Base-by-base conservation (phyloP, 1,284 basidiomycete species). In the Cystobasidiaceae sp. region DNA sequence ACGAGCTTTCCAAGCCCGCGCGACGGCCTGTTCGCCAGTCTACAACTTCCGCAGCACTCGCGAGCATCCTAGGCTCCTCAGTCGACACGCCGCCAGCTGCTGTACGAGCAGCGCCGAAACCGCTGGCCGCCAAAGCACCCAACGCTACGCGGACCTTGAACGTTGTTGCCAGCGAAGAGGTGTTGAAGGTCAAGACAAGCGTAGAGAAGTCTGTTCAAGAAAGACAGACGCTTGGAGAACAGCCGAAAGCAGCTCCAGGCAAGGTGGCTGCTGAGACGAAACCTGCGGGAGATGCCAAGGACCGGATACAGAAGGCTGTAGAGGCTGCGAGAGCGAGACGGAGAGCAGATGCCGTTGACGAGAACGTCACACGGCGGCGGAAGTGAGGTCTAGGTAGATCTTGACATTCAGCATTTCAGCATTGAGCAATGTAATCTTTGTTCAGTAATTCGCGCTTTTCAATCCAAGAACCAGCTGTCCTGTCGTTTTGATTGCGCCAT, bases 271-370 rank as follows among this genome's bases (percentile, higher is more conserved):
- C n/a, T n/a, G n/a, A n/a, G n/a, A n/a, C n/a, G n/a, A n/a, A n/a
- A 15, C 49, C 49, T 8, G 60, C 60, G n/a, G 15, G 43, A 19
- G 60, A 48, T 44, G 60, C 60, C 3, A 62, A 50, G 30, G 50
- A 54, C n/a, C 39, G 60, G 27, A 50, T 62, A n/a, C 50, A 62
- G 2, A 23, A 50, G 37, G 60, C 60, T 5, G 60, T 62, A 11
- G 39, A 54, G 15, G 60, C 60, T n/a, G 60, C 60, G 23, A 51
- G 41, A 37, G 50, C 50, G 5, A 52, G 50, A 23, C 37, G 41
- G 5, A 37, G 50, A 13, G 21, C 50, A 3, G n/a, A 15, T 21
- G 11, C 33, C 19, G 33, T 23, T 4, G 21, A 19, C 15, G 19
- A 25, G 15, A 19, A 39, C 28, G 33, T 52, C 21, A 52, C 50